Evolutionary conservation across 2,329 filamentous ascomycete species (phyloP).

Genomic region (Fonsecaea multimorphosa): DNA sequence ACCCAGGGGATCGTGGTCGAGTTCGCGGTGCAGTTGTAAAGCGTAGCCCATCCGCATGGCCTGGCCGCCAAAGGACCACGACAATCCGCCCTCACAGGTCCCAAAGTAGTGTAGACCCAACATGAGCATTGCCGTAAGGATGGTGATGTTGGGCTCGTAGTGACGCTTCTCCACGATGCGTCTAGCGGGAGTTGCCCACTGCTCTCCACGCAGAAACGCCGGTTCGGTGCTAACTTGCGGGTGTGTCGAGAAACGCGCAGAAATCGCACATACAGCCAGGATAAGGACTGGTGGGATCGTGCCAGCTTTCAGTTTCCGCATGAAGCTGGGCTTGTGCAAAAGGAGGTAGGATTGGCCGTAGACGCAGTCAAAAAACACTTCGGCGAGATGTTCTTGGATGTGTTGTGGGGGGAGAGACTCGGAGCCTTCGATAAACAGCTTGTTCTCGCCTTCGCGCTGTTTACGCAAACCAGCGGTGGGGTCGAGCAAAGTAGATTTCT

Average conservation of each 20-base stretch:
- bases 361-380: slow-evolving; percentile 93
- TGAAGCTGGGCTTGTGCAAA: slow-evolving; percentile 95
- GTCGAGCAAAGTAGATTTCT: slow-evolving; percentile 32
- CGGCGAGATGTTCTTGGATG: slow-evolving; percentile 88
- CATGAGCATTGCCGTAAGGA: slow-evolving; percentile 86
- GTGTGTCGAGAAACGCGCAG: slow-evolving; percentile 92
- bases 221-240: slow-evolving; percentile 77
- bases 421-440: slow-evolving; percentile 78
- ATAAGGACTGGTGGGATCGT: slow-evolving; percentile 87
- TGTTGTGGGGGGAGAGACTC: slow-evolving; percentile 84
- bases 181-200: slow-evolving; percentile 86
- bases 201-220: slow-evolving; percentile 85
- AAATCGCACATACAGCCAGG: slow-evolving; percentile 91
- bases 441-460: slow-evolving; percentile 73
- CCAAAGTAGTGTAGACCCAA: slow-evolving; percentile 94
- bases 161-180: slow-evolving; percentile 86
- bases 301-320: slow-evolving; percentile 77
- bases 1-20: slow-evolving; percentile 79
- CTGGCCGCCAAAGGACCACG: slow-evolving; percentile 94
- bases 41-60: slow-evolving; percentile 97
- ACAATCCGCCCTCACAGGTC: slow-evolving; percentile 92
- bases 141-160: slow-evolving; percentile 95
- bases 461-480: slow-evolving; percentile 60
- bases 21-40: slow-evolving; percentile 87
- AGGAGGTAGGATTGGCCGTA: slow-evolving; percentile 96